Base-by-base conservation (phyloP, 106 monocot species). In the Chionographis japonica region DNA sequence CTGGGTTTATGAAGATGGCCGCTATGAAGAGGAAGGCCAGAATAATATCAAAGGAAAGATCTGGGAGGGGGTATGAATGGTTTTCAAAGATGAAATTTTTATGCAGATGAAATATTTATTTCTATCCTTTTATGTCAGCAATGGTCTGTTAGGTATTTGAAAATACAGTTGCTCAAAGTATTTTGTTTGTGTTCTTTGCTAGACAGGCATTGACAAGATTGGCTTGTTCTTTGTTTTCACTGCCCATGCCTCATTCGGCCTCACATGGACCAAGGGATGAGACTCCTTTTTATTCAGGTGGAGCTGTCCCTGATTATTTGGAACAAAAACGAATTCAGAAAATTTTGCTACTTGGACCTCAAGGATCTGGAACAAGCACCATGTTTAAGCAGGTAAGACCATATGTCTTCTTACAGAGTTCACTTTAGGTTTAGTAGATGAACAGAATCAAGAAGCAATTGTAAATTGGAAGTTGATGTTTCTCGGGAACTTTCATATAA, bases 1-100 rank as follows among this genome's bases (percentile, higher is more conserved):
- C 57, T 95, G 95, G 95, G 88, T 95, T 20, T 88, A 95, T 86
- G 75, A 95, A 60, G 95, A 91, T 78, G 95, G 95, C 13, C 80
- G 88, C 1, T 95, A 89, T 66, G 91, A 91, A 62, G 91, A 95
- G 71, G 95, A 95, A 80, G 95, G 91, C 14, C 88, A 91, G 73
- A 91, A 91, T 54, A 91, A 89, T 52, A 95, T 95, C 49, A 95
- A 82, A 66, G 95, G 95, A 46, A 95, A 76, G 72, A 84, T 95
- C 40, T 89, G 91, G 88, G 86, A 91, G 55, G 88, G 86, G 81
- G 95, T 95, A 84, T 39, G 69, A 72, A 5, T 46, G 46, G 20
- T 4, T 53, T 37, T 39, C 13, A 54, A 5, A 56, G 4, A 53
- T 14, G 40, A 37, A 12, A 56, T 46, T 46, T 10, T 46, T 46